Evolutionary conservation across 192 early-diverging fungal species (phyloP).

Genomic region (Coemansia sp.): DNA sequence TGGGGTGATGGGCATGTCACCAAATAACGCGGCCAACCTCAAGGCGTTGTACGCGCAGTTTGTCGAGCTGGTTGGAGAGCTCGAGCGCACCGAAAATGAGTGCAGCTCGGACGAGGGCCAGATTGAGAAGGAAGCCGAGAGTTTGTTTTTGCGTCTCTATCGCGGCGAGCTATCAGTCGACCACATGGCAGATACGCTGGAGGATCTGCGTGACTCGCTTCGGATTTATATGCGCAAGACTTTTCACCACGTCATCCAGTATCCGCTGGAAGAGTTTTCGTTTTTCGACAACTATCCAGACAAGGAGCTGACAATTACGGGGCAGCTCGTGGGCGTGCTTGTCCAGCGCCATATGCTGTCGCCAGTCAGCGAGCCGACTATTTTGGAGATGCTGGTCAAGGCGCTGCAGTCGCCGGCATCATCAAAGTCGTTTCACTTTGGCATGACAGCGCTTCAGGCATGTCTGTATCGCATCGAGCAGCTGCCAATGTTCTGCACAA

Average conservation of each 20-base stretch:
- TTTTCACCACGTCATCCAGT: slow-evolving; percentile 87
- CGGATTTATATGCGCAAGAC: slow-evolving; percentile 76
- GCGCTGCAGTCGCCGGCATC: slow-evolving; percentile 77
- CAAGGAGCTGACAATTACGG: slow-evolving; percentile 84
- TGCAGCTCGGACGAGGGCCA: slow-evolving; percentile 36
- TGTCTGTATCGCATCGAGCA: slow-evolving; percentile 82
- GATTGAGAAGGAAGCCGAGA: slow-evolving; percentile 55
- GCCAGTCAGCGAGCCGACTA: slow-evolving; percentile 74
- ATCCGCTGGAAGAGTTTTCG: slow-evolving; percentile 94
- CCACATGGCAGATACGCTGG: slow-evolving; percentile 81
- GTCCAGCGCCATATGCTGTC: slow-evolving; percentile 88
- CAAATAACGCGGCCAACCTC: slow-evolving; percentile 54
- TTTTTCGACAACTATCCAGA: slow-evolving; percentile 95
- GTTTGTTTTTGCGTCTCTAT: slow-evolving; percentile 51
- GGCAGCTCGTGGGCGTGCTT: slow-evolving; percentile 84
- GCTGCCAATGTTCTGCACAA: slow-evolving; percentile 86
- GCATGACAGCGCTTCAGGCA: slow-evolving; percentile 77
- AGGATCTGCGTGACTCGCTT: slow-evolving; percentile 75
- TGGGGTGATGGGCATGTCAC: slow-evolving; percentile 36
- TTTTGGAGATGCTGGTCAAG: slow-evolving; percentile 87
- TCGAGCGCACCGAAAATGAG: slow-evolving; percentile 47
- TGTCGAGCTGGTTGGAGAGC: slow-evolving; percentile 36
- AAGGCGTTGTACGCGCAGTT: slow-evolving; percentile 56
- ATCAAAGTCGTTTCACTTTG: slow-evolving; percentile 88
- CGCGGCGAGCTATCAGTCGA: slow-evolving; percentile 66